Percentiles rank a stretch among this genome's conserved stretches.
Evolutionary conservation across 495 filamentous ascomycete genomes (phyloP).

Genomic region (Penicillium riverlandense): DNA sequence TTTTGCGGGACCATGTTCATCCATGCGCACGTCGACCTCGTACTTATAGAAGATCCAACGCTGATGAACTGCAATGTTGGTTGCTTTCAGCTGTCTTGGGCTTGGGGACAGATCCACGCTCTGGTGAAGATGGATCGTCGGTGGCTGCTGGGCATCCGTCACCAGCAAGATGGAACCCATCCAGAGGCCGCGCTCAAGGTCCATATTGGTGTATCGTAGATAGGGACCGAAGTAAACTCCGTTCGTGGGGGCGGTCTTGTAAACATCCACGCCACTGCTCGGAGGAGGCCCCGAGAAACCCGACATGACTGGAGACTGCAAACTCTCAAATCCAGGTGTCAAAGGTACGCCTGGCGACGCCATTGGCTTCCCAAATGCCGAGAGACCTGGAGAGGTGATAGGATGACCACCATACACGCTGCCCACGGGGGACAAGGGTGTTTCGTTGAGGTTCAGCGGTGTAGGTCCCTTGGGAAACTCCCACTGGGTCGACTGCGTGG

Average conservation of each 20-base stretch:
- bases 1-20: constrained; percentile 69
- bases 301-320: constrained; percentile 58
- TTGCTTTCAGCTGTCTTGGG: constrained; percentile 78
- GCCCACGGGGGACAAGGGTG: constrained; percentile 70
- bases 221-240: constrained; percentile 99
- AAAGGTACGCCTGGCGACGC: constrained; percentile 70
- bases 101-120: constrained; percentile 88
- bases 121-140: constrained; percentile 93
- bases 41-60: constrained; percentile 96
- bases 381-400: constrained; percentile 63
- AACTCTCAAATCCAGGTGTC: constrained; percentile 66
- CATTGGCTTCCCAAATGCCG: constrained; percentile 64
- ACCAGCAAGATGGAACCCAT: constrained; percentile 76
- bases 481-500: constrained; percentile 96
- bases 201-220: constrained; percentile 94
- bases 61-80: constrained; percentile 81
- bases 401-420: constrained; percentile 72
- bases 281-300: constrained; percentile 84
- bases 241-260: constrained; percentile 87
- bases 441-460: constrained; percentile 68
- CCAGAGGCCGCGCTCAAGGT: constrained; percentile 87
- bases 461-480: constrained; percentile 93
- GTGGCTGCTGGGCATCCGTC: constrained; percentile 86
- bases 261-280: constrained; percentile 79
- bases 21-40: constrained; percentile 87